Evolutionary conservation across 192 early-diverging fungal genomes (phyloP), one percentile per base, ranked within the genome.

Genomic region (Coemansia reversa): DNA sequence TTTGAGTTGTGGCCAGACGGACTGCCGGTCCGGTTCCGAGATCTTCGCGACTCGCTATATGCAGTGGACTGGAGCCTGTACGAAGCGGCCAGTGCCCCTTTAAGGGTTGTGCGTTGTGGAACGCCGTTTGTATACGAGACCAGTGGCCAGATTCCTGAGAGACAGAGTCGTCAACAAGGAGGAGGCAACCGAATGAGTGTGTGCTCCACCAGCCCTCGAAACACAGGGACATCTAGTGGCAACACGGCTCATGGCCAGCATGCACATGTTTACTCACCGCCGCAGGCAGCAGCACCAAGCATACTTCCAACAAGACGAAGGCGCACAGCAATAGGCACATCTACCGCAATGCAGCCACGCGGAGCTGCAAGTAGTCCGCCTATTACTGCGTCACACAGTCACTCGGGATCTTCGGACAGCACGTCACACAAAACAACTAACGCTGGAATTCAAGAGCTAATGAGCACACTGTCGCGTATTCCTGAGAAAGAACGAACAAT

Each of bases 1-100:
- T 75, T 75, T 27, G 78, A 81, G 72, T 59, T 75, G 55, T 81
- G 72, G 72, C 69, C 78, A 2, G 78, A 81, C 5, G 73, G 69
- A 7, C 60, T 81, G 69, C 78, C 78, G 1, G 73, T 72, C 32
- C 32, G 78, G 42, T 81, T 81, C 66, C 59, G 78, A 9, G 78
- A 81, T 48, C 56, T 81, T 47, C 78, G 78, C 28, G 78, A 81
- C 66, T 75, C 78, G 59, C 66, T 81, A 35, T 81, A 81, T 58
- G 78, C 78, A 5, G 78, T 74, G 0, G 78, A 81, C 51, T 81
- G 78, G 78, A 66, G 49, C n/a, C 63, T 81, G 18, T 81, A 81
- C 24, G 78, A 81, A 66, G 69, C 69, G 2, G 78, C 78, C 20
- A 81, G 78, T 55, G 66, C 57, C 45, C 73, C 78, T 12, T 66